These are phyloP conservation scores for Eucalyptus cladocalyx DNA, from an alignment of 345 rosid species.

Conservation along the genomic window DNA sequence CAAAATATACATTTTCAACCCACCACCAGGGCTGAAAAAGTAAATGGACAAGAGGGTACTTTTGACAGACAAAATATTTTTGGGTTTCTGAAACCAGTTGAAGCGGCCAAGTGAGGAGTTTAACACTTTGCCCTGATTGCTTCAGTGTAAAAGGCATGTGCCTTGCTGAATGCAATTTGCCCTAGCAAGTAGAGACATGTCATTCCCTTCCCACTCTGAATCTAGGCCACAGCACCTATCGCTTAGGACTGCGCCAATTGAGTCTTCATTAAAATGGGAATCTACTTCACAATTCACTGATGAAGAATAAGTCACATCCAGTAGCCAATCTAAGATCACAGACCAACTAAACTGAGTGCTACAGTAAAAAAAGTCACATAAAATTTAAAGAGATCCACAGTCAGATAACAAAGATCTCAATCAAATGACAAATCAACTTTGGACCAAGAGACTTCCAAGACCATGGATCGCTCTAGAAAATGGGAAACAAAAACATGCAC, in stretches of 20 bases:
- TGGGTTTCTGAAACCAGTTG: not conserved
- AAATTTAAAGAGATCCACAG: not conserved
- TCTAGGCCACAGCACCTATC: not conserved
- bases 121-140: not conserved
- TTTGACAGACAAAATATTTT: not conserved
- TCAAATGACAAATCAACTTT: not conserved
- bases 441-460: not conserved
- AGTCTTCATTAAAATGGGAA: not conserved
- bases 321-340: not conserved
- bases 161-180: not conserved
- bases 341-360: not conserved
- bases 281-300: not conserved
- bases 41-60: not conserved
- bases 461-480: not conserved
- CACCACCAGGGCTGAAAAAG: not conserved
- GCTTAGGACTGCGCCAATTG: not conserved
- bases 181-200: not conserved
- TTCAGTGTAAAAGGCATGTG: not conserved
- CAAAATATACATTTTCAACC: not conserved
- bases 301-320: not conserved
- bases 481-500: not conserved
- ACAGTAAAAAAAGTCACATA: not conserved
- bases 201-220: not conserved
- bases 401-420: not conserved
- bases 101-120: not conserved